phyloP scores from a whole-genome alignment of 2,329 filamentous ascomycete species.

The Exserohilum turcica region DNA sequence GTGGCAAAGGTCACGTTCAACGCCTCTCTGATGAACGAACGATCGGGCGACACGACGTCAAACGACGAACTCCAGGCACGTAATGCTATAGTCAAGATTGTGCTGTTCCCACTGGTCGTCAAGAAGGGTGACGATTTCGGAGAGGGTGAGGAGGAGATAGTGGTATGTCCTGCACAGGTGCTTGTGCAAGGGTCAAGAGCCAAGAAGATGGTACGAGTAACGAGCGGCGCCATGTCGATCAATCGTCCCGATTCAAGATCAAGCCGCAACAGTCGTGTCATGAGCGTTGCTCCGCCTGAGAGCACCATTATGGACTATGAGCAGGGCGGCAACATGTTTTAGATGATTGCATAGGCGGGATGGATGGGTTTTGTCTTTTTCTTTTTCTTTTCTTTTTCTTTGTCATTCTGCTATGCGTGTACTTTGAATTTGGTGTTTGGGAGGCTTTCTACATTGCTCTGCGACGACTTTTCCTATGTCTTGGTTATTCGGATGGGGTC shows the following conservation, averaged over 20 bases:
- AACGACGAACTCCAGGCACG: constrained; percentile 82
- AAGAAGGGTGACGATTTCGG: constrained; percentile 92
- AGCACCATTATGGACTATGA: constrained; percentile 45
- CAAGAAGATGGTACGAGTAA: constrained; percentile 57
- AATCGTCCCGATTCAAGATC: constrained; percentile 33
- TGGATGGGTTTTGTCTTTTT: not conserved
- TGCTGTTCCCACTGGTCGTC: constrained; percentile 94
- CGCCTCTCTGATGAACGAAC: constrained; percentile 91
- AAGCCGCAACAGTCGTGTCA: constrained; percentile 34
- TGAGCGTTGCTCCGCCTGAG: constrained; percentile 38
- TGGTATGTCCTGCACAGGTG: constrained; percentile 94
- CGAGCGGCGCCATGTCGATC: constrained; percentile 58
- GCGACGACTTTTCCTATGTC: constrained; percentile 7
- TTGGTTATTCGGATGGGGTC: not conserved
- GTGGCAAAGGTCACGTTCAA: constrained; percentile 89
- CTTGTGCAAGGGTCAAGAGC: constrained; percentile 66
- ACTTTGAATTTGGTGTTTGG: constrained; percentile 12
- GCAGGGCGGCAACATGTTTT: constrained; percentile 37
- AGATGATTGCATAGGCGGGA: constrained; percentile 12
- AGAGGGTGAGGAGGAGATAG: constrained; percentile 88
- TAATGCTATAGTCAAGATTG: constrained; percentile 80
- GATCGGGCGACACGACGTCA: constrained; percentile 69
- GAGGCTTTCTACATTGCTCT: not conserved
- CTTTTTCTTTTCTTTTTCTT: constrained; percentile 2
- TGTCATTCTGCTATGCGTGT: constrained; percentile 4